Evolutionary conservation across 345 rosid genomes (phyloP).

Genomic region (Eucalyptus sp.): DNA sequence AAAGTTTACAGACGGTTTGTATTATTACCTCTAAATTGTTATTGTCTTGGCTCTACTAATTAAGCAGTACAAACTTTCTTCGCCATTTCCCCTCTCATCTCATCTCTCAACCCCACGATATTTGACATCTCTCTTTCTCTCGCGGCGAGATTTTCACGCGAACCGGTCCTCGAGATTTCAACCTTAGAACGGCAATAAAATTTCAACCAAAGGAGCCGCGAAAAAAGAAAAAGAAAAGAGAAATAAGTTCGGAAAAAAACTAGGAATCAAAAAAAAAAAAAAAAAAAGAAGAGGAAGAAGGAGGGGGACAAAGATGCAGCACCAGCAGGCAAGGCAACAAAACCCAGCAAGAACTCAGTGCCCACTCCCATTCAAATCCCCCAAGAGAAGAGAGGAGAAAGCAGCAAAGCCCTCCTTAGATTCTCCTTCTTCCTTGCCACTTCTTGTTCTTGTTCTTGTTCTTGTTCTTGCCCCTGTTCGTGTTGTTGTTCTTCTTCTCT

Average conservation of each 20-base stretch:
- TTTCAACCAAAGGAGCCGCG: not conserved
- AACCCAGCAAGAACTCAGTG: not conserved
- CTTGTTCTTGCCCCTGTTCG: not conserved
- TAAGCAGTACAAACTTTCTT: too few species aligned
- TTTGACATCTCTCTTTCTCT: not conserved
- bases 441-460: not conserved
- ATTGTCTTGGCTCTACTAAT: not conserved
- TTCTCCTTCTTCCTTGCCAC: not conserved
- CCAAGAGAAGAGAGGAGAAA: not conserved
- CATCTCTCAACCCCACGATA: not conserved
- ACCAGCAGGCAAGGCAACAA: not conserved
- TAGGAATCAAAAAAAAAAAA: not conserved
- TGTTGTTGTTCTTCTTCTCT: not conserved
- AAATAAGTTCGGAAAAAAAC: not conserved
- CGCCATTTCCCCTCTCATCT: not conserved
- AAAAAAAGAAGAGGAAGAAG: not conserved
- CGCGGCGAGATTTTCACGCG: not conserved
- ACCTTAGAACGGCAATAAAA: not conserved
- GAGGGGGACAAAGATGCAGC: not conserved
- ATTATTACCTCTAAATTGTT: too few species aligned
- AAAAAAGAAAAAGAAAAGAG: not conserved
- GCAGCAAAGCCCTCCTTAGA: not conserved
- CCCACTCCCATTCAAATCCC: not conserved
- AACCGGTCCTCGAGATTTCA: not conserved
- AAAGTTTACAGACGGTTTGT: accelerated